Percentiles rank a stretch among this genome's conserved stretches.
Conservation (phyloP, 202 grass and related monocot species). For the Schoenoplectus tabernaemontani region DNA sequence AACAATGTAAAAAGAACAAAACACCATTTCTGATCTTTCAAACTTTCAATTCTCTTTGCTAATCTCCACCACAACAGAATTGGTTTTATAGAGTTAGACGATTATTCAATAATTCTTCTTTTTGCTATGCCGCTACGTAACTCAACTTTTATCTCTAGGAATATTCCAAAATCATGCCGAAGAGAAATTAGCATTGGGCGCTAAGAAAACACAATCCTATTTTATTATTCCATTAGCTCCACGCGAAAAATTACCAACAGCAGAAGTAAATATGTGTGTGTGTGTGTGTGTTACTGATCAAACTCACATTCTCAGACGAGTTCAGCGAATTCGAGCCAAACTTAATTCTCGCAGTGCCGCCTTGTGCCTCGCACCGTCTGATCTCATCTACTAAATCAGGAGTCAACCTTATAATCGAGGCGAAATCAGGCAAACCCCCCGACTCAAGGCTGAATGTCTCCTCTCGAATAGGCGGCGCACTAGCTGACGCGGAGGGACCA, state of each 20-base stretch:
- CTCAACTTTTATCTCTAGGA: not conserved
- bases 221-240: not conserved
- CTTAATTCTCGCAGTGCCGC: conserved; percentile 70
- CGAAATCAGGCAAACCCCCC: conserved; percentile 48
- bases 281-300: not conserved
- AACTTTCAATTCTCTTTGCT: not conserved
- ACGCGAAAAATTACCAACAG: not conserved
- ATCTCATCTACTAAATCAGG: conserved; percentile 99
- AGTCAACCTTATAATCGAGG: conserved; percentile 68
- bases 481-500: not conserved
- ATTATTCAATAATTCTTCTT: not conserved
- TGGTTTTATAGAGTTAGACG: not conserved
- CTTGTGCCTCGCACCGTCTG: conserved; percentile 74
- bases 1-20: not conserved
- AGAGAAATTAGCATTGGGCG: not conserved
- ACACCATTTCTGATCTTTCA: not conserved
- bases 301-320: conserved; percentile 72
- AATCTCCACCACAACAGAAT: not conserved
- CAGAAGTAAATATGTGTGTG: not conserved
- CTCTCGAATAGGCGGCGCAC: conserved; percentile 30
- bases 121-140: not conserved
- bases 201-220: not conserved
- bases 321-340: conserved; percentile 60
- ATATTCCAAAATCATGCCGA: not conserved
- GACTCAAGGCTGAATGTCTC: conserved; percentile 73